Conservation (phyloP, 768 basidiomycete genomes). For the Pulveroboletus frians region DNA sequence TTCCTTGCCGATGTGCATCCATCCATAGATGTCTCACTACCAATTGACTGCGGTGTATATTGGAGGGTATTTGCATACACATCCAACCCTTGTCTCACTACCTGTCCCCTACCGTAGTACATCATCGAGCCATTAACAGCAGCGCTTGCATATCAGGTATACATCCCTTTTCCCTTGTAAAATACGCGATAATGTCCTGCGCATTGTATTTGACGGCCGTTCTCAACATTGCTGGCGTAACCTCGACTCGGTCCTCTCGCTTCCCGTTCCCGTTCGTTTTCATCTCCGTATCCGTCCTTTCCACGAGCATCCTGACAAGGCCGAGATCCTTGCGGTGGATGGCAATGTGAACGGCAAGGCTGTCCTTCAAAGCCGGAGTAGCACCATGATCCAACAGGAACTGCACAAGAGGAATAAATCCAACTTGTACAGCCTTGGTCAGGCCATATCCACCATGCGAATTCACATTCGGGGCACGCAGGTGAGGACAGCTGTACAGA, state of each 20-base stretch:
- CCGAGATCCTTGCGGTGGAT: constrained; percentile 63
- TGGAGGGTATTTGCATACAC: constrained; percentile 9
- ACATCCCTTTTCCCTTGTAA: constrained; percentile 64
- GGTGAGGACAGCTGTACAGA: constrained; percentile 41
- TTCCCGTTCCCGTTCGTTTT: constrained; percentile 39
- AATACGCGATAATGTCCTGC: constrained; percentile 64
- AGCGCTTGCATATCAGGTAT: constrained; percentile 70
- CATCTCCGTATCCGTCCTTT: constrained; percentile 36
- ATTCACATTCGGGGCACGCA: constrained; percentile 48
- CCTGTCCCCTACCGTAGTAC: too few species aligned
- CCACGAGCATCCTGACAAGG: constrained; percentile 74
- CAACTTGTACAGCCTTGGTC: constrained; percentile 66
- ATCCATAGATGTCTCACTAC: constrained; percentile 25
- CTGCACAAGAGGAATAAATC: constrained; percentile 56
- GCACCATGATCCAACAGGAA: constrained; percentile 72
- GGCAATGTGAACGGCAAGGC: constrained; percentile 69
- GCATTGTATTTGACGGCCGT: constrained; percentile 61
- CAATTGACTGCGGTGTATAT: constrained; percentile 14
- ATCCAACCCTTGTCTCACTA: neutral
- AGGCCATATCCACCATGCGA: constrained; percentile 80
- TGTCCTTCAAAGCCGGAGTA: constrained; percentile 56
- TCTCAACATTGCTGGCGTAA: constrained; percentile 56
- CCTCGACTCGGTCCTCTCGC: constrained; percentile 54
- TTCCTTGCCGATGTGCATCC: constrained; percentile 10
- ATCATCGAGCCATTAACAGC: constrained; percentile 31